phyloP scores from a whole-genome alignment of 176 grass and related monocot genomes.

The Carex myosuroides region DNA sequence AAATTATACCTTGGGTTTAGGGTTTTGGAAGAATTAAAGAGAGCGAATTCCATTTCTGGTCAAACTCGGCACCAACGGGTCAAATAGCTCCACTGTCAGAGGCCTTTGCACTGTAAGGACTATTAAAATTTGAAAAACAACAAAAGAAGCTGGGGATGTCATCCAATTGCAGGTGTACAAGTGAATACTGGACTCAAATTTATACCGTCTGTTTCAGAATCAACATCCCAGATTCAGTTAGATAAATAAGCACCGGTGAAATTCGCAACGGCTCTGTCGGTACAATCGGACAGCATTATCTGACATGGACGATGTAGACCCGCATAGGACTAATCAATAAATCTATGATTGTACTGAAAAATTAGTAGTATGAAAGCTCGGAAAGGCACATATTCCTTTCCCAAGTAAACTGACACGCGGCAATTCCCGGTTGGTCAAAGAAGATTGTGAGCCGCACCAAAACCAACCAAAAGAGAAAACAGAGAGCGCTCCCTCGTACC shows the following conservation, averaged over 20 bases:
- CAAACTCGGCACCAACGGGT: background rate
- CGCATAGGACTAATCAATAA: background rate
- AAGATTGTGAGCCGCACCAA: conserved; percentile 4
- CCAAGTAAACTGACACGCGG: background rate
- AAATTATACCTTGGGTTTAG: background rate
- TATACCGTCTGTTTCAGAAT: background rate
- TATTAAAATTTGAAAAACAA: background rate
- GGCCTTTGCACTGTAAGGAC: background rate
- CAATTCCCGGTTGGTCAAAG: background rate
- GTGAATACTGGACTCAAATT: background rate
- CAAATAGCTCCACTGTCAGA: background rate
- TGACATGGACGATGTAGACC: background rate
- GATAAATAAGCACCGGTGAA: background rate
- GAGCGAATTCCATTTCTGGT: background rate
- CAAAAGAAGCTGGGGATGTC: background rate
- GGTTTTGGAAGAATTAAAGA: too few species aligned
- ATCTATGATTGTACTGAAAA: background rate
- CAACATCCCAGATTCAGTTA: background rate
- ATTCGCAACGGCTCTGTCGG: background rate
- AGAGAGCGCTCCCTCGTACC: background rate
- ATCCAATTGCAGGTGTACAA: background rate
- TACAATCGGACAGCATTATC: background rate
- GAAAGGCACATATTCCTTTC: background rate
- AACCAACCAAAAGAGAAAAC: conserved; percentile 17
- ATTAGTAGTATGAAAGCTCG: background rate